phyloP scores from a whole-genome alignment of 768 basidiomycete genomes.

The Phaeotremella skinneri region DNA sequence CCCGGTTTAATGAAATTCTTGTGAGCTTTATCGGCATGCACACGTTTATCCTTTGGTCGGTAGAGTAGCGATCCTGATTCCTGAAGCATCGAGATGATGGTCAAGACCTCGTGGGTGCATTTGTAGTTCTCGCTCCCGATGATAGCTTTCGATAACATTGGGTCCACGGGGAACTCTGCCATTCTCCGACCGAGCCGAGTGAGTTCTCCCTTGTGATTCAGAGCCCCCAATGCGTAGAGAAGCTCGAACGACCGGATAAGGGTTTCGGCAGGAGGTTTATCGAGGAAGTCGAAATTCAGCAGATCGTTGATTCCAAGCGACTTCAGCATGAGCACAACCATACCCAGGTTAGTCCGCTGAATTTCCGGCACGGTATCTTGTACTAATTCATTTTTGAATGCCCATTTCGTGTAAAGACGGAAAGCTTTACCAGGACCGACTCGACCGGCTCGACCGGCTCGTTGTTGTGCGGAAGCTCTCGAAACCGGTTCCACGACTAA shows the following conservation, averaged over 20 bases:
- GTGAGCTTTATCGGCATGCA: constrained; percentile 95
- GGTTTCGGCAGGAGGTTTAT: constrained; percentile 96
- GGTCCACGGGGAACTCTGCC: constrained; percentile 99
- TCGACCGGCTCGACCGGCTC: constrained; percentile 94
- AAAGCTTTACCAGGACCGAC: constrained; percentile 98
- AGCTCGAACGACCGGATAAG: constrained; percentile 91
- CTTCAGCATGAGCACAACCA: constrained; percentile 91
- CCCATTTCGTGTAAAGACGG: constrained; percentile 98
- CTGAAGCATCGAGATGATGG: constrained; percentile 94
- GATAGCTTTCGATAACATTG: constrained; percentile 93
- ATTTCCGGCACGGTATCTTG: constrained; percentile 98
- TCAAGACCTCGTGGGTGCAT: constrained; percentile 95
- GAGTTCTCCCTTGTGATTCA: constrained; percentile 93
- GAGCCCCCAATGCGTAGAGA: constrained; percentile 88
- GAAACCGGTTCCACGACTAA: constrained; percentile 95
- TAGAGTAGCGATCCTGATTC: constrained; percentile 94
- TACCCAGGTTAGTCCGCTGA: constrained; percentile 94
- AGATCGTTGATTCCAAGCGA: constrained; percentile 97
- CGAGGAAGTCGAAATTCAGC: constrained; percentile 97
- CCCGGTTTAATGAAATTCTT: constrained; percentile 94
- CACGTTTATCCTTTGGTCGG: constrained; percentile 95
- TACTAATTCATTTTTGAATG: constrained; percentile 90
- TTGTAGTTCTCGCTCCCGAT: constrained; percentile 90
- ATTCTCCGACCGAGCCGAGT: constrained; percentile 96
- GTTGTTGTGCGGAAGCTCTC: constrained; percentile 92